Evolutionary conservation across 192 early-diverging fungal species (phyloP), one percentile per base, ranked within the genome.

Genomic region (Rhizophagus clarus): DNA sequence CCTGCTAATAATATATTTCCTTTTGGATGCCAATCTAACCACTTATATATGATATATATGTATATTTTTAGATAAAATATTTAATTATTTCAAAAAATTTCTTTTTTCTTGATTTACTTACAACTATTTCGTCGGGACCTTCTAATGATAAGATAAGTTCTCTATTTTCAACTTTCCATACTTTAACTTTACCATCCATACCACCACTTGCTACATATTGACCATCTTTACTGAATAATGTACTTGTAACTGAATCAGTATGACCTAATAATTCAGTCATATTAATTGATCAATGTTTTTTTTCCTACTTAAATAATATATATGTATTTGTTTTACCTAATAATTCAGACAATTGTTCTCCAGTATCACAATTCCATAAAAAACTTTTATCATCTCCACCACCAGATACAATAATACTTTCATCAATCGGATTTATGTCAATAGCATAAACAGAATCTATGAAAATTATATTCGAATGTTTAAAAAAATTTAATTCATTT

Each of bases 1-100:
- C 97, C 97, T n/a, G 94, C 95, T 31, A 99, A 82, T 20, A 99
- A 77, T 15, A 98, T 92, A 75, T 92, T 91, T 71, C 98, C 98
- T 77, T 94, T 90, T 9, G 96, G 96, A 84, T 99, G 98, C 98
- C 98, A 99, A 81, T 94, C 84, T 26, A 98, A 67, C 96, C 97
- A 99, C 91, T 93, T 69, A n/a, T n/a, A 29, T 62, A 37, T 67
- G 22, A 60, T 45, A 28, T 14, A 1, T n/a, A n/a, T n/a, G n/a
- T n/a, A 29, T 22, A 31, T 63, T 24, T 32, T 4, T 11, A n/a
- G n/a, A n/a, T n/a, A n/a, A n/a, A n/a, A n/a, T n/a, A n/a, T n/a
- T n/a, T n/a, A n/a, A 34, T 34, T 34, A 3, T 34, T 34, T 34
- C 34, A 34, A 34, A 34, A 4, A 4, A 3, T 34, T 34, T 34